Evolutionary conservation across 2,329 filamentous ascomycete genomes (phyloP).

Genomic region (Chaetomium strumarium): DNA sequence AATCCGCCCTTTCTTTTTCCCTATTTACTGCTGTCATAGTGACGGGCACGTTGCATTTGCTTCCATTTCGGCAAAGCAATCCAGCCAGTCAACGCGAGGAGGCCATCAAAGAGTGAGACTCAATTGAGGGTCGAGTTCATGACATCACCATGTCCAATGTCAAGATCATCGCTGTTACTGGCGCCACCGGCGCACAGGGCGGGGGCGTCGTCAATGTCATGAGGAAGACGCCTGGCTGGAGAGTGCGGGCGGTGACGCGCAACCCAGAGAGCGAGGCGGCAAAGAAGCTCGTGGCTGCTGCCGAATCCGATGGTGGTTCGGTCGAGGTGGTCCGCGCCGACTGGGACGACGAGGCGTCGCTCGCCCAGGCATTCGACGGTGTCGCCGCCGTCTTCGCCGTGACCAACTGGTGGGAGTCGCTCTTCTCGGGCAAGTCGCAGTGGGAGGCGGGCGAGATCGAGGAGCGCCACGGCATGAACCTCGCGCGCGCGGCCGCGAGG

Average conservation of each 20-base stretch:
- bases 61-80: not conserved
- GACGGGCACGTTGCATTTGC: not conserved
- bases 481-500: slow-evolving; percentile 1
- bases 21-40: too few relatives aligned
- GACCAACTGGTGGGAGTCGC: slow-evolving; percentile 5
- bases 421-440: slow-evolving; percentile 6
- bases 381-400: slow-evolving; percentile 1
- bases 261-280: slow-evolving; percentile 2
- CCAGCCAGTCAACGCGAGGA: not conserved
- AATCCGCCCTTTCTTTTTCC: too few relatives aligned
- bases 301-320: not conserved
- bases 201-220: slow-evolving; percentile 2
- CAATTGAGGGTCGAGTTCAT: not conserved
- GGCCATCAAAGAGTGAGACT: too few relatives aligned
- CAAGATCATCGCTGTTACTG: slow-evolving; percentile 3
- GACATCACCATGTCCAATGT: not conserved
- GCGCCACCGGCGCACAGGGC: slow-evolving; percentile 4
- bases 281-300: not conserved
- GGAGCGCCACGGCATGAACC: slow-evolving; percentile 7
- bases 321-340: slow-evolving; percentile 5
- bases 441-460: slow-evolving; percentile 4
- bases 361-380: slow-evolving; percentile 1
- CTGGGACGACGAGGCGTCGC: slow-evolving; percentile 1
- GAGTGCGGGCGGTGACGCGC: slow-evolving; percentile 1
- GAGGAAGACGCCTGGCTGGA: slow-evolving; percentile 3